Percentiles rank a stretch among this genome's conserved stretches.
Conservation (phyloP, 768 basidiomycete species). For the Lactifluus piperatus region DNA sequence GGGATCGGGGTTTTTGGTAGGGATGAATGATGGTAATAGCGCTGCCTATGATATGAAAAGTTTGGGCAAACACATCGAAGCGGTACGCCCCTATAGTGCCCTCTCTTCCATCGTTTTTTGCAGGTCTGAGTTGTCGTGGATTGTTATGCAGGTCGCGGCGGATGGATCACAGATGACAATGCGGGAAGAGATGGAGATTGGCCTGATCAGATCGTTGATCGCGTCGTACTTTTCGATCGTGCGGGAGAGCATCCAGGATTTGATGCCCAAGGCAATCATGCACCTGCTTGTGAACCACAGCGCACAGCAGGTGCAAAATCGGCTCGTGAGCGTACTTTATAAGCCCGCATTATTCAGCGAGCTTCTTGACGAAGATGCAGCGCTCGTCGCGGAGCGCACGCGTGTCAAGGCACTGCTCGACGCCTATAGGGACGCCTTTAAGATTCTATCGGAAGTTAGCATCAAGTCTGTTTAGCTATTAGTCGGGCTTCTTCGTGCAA, state of each 20-base stretch:
- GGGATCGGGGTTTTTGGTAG: conserved; percentile 55
- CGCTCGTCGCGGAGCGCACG: conserved; percentile 85
- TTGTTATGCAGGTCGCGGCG: conserved; percentile 34
- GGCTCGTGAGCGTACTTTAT: conserved; percentile 89
- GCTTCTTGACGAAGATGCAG: conserved; percentile 91
- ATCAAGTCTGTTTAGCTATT: conserved; percentile 48
- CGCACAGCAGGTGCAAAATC: conserved; percentile 94
- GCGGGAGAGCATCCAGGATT: conserved; percentile 92
- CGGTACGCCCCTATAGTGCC: conserved; percentile 44
- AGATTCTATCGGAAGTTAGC: conserved; percentile 74
- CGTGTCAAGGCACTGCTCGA: conserved; percentile 91
- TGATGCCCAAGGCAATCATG: conserved; percentile 98
- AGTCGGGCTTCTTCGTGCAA: neutral
- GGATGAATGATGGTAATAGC: conserved; percentile 64
- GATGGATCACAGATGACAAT: conserved; percentile 57
- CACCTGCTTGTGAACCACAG: conserved; percentile 95
- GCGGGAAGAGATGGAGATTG: conserved; percentile 95
- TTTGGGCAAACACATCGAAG: conserved; percentile 93
- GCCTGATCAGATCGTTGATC: conserved; percentile 89
- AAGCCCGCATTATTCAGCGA: conserved; percentile 90
- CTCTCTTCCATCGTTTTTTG: too few species aligned
- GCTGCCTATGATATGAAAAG: conserved; percentile 99
- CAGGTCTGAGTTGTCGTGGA: neutral
- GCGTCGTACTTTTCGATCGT: conserved; percentile 94
- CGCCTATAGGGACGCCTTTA: conserved; percentile 93